phyloP scores from a whole-genome alignment of 2,329 filamentous ascomycete species.

The Fusarium poae region DNA sequence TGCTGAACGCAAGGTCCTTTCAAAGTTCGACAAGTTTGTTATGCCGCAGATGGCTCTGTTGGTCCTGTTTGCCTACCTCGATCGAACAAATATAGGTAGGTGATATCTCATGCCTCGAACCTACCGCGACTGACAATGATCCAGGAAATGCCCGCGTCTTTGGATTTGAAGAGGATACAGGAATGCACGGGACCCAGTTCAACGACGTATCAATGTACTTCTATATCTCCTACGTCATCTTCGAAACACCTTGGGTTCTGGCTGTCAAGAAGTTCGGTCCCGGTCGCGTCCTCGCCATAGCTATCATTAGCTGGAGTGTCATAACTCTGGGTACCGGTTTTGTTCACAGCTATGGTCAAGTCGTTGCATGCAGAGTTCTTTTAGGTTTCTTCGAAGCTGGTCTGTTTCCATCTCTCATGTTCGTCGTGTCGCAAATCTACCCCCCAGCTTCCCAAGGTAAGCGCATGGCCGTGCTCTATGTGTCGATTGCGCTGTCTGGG shows the following conservation, averaged over 20 bases:
- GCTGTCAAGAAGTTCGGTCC: slow-evolving; percentile 52
- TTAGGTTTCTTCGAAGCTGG: slow-evolving; percentile 55
- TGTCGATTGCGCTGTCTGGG: slow-evolving; percentile 50
- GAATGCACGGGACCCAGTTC: slow-evolving; percentile 50
- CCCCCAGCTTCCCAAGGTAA: slow-evolving; percentile 44
- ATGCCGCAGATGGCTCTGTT: slow-evolving; percentile 49
- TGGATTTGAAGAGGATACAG: slow-evolving; percentile 51
- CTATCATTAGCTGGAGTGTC: slow-evolving; percentile 53
- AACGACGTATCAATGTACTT: slow-evolving; percentile 51
- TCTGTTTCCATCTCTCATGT: slow-evolving; percentile 51
- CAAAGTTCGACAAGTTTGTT: slow-evolving; percentile 49
- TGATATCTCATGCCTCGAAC: rapidly evolving
- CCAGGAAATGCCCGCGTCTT: slow-evolving; percentile 53
- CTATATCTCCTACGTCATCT: slow-evolving; percentile 52
- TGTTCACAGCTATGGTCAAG: slow-evolving; percentile 45
- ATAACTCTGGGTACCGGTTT: slow-evolving; percentile 52
- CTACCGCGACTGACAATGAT: rapidly evolving
- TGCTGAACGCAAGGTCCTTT: slow-evolving; percentile 32
- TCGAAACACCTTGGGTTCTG: slow-evolving; percentile 51
- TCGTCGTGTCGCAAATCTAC: slow-evolving; percentile 18
- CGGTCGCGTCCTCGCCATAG: slow-evolving; percentile 44
- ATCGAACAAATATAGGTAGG: slow-evolving; percentile 48
- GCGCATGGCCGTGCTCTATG: slow-evolving; percentile 51
- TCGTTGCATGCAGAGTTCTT: slow-evolving; percentile 50
- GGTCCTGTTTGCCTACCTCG: slow-evolving; percentile 46